A percentile compares a stretch with the other conserved stretches of the same genome.
phyloP scores from a whole-genome alignment of 371 early-diverging fungal genomes.

The Mucor lusitanicus region DNA sequence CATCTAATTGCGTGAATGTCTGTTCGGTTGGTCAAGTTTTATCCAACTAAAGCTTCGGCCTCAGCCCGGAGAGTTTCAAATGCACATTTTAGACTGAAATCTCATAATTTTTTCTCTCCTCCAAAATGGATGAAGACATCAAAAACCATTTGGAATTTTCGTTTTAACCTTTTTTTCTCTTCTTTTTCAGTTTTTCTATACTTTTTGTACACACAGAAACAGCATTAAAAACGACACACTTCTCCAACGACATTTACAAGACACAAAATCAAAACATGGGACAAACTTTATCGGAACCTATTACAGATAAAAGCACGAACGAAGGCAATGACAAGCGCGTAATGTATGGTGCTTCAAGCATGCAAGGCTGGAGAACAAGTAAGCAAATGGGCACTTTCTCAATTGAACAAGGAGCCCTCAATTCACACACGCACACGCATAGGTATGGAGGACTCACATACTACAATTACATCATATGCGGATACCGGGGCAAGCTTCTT shows the following conservation, averaged over 20 bases:
- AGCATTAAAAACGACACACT: background rate
- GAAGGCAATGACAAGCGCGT: slow-evolving; percentile 75
- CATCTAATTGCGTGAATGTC: background rate
- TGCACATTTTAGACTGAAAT: background rate
- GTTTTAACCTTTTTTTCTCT: background rate
- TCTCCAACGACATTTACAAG: background rate
- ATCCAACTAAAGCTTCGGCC: background rate
- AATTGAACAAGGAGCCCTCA: background rate
- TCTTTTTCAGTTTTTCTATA: background rate
- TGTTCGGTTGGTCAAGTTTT: background rate
- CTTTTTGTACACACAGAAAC: background rate
- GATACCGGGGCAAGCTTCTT: slow-evolving; percentile 70
- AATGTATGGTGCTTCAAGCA: slow-evolving; percentile 82
- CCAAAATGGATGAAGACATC: background rate
- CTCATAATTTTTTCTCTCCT: too few species aligned
- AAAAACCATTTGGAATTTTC: background rate
- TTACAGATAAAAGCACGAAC: slow-evolving; percentile 80
- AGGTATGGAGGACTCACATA: slow-evolving; percentile 97
- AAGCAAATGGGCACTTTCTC: slow-evolving; percentile 14
- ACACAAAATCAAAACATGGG: slow-evolving; percentile 65
- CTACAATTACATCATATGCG: slow-evolving; percentile 68
- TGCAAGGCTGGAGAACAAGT: slow-evolving; percentile 99
- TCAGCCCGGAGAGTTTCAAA: slow-evolving; percentile 2
- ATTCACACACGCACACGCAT: background rate
- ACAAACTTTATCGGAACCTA: slow-evolving; percentile 92